Base-by-base conservation (phyloP, 805 yeast species). In the Metschnikowia noctiluminum region DNA sequence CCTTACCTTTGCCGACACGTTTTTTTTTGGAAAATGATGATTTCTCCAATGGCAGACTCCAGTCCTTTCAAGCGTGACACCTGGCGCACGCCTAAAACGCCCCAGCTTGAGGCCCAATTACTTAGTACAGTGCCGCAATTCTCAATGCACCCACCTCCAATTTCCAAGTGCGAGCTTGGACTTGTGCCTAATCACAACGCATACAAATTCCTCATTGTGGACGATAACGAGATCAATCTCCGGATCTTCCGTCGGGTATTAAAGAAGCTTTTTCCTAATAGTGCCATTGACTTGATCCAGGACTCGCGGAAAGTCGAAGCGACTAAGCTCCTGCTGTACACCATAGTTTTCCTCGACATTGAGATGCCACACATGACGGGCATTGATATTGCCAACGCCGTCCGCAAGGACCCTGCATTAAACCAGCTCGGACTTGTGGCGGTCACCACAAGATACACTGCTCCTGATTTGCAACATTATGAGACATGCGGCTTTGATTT, bases 331-430 rank as follows among this genome's bases (percentile, higher is more conserved):
- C 50, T 42, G 43, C 48, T 45, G n/a, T 53, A 51, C 34, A 43
- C 52, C 16, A 55, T 67, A 31, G 60, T 71, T 7, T 74, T 73
- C 45, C 59, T 73, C 37, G 78, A 74, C 53, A 74, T 74, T 31
- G 78, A 74, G 50, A 74, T 74, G 78, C 78, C 78, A 6, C 57
- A 54, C 11, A 60, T 73, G 15, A 58, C 68, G 15, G 78, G 78
- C 11, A 58, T 69, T 7, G 73, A 72, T 16, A 60, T 74, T 21
- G 68, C 74, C n/a, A 36, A 37, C 40, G 35, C 46, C 38, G 49
- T 56, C 38, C 55, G 61, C 28, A 41, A 41, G 40, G 32, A 41
- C 40, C 31, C 48, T 2, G 28, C 41, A 11, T 45, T 56, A 39
- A 58, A 63, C 40, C 37, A 55, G 3, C 51, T 65, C 40, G 73